Conservation (phyloP, 2,329 filamentous ascomycete species). For the Beauveria scarabaeidicola region DNA sequence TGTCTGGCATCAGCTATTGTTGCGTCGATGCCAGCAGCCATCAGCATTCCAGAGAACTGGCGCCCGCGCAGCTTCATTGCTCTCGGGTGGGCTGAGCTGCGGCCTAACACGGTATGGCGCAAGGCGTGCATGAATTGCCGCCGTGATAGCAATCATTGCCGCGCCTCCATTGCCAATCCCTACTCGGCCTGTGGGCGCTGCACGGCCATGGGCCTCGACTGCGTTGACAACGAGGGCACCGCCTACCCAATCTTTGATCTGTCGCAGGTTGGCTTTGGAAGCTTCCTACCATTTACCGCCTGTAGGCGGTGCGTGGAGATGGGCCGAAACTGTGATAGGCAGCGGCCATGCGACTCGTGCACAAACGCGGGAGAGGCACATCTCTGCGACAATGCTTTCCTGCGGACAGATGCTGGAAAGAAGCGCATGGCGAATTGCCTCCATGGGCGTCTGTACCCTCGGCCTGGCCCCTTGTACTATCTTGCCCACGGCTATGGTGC, state of each 20-base stretch:
- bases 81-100: slow-evolving; percentile 15
- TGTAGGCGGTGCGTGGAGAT: slow-evolving; percentile 19
- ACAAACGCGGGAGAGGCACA: slow-evolving; percentile 14
- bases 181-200: slow-evolving; percentile 20
- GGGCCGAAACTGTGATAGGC: slow-evolving; percentile 25
- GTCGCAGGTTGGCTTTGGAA: slow-evolving; percentile 24
- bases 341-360: slow-evolving; percentile 31
- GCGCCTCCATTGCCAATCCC: slow-evolving; percentile 11
- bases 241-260: slow-evolving; percentile 21
- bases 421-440: slow-evolving; percentile 13
- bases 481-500: slow-evolving; percentile 23
- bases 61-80: slow-evolving; percentile 7
- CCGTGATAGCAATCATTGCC: slow-evolving; percentile 15
- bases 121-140: slow-evolving; percentile 14
- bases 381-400: slow-evolving; percentile 13
- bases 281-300: slow-evolving; percentile 17
- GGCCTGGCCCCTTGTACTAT: slow-evolving; percentile 27
- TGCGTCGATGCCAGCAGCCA: slow-evolving; percentile 4
- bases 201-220: slow-evolving; percentile 24
- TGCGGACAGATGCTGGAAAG: slow-evolving; percentile 2
- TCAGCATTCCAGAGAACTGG: slow-evolving; percentile 14
- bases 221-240: slow-evolving; percentile 12
- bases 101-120: slow-evolving; percentile 12
- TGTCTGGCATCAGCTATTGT: slow-evolving; percentile 17
- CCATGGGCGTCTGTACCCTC: slow-evolving; percentile 11